phyloP scores from a whole-genome alignment of 345 rosid species.

The Eutrema heterophyllum region DNA sequence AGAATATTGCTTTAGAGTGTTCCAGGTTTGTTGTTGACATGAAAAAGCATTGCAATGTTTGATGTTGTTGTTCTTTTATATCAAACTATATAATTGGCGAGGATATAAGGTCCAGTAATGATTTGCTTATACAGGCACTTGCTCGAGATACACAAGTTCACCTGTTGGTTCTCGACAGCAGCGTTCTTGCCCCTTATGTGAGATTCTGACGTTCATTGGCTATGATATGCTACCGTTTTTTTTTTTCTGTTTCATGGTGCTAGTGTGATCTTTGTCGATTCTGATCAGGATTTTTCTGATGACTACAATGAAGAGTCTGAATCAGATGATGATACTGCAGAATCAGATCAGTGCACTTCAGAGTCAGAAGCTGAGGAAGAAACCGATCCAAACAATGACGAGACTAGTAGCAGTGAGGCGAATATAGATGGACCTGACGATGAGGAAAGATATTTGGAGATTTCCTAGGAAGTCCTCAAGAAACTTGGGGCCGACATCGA shows the following conservation, averaged over 20 bases:
- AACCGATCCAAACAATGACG: slow-evolving; percentile 68
- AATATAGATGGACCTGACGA: slow-evolving; percentile 65
- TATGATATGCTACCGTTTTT: not conserved
- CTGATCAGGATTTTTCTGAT: slow-evolving; percentile 66
- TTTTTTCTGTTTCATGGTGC: not conserved
- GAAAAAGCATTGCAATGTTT: not conserved
- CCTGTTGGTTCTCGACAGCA: slow-evolving; percentile 81
- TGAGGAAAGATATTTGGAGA: slow-evolving; percentile 59
- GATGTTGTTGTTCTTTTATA: not conserved
- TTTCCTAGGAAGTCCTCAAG: slow-evolving; percentile 75
- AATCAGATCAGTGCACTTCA: slow-evolving; percentile 58
- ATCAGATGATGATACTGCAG: slow-evolving; percentile 62
- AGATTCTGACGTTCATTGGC: slow-evolving; percentile 36
- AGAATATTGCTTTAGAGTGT: slow-evolving; percentile 87
- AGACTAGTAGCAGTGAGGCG: slow-evolving; percentile 47
- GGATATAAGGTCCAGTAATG: not conserved
- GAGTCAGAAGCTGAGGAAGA: slow-evolving; percentile 87
- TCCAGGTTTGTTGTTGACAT: slow-evolving; percentile 50
- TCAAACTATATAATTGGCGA: not conserved
- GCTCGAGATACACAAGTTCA: slow-evolving; percentile 84
- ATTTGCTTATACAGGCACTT: slow-evolving; percentile 49
- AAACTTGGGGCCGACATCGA: slow-evolving; percentile 74
- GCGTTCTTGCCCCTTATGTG: slow-evolving; percentile 92
- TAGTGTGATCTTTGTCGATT: slow-evolving; percentile 12
- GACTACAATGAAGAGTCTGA: slow-evolving; percentile 60